Evolutionary conservation across 2,329 filamentous ascomycete genomes (phyloP), one percentile per base, ranked within the genome.

Genomic region (Alternaria rosae): DNA sequence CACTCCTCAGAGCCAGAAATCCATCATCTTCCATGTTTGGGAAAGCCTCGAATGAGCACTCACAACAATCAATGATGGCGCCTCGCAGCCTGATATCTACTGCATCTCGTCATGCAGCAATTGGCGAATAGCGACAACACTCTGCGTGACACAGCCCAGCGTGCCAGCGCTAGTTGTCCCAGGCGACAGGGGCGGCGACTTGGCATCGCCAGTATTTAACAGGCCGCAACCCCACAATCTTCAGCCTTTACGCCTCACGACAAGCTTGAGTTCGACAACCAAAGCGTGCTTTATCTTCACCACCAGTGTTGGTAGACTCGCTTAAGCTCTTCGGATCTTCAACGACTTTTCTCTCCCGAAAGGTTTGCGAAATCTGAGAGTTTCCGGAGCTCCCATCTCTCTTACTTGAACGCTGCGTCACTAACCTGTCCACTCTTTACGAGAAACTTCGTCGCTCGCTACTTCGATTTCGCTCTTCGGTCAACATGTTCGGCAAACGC

Each of bases 401-500:
- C 56, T 43, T 80, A 77, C 78, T 83, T 85, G 81, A 82, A 71
- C 64, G 78, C 81, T 82, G 83, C 83, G 83, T 85, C 84, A 85
- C 80, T 80, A 81, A 79, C 76, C 75, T 75, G 73, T 79, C 78
- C 82, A 76, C 79, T 82, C 81, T 82, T 82, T 80, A 67, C 69
- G 65, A 72, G 84, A 83, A 83, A 82, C 82, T 73, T 63, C 66
- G 71, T 75, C 73, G 66, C 69, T 76, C 73, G 71, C 69, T 78
- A 69, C 65, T 78, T 74, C 79, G 74, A 75, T 79, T 73, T 73
- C 73, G 76, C 72, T 79, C 78, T 80, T 80, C 77, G 73, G 69
- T 70, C 84, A 85, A 79, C 81, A 97, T 97, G 92, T 97, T 97
- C 86, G 76, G 76, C 52, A 96, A 93, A 85, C 92, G 92, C 80